phyloP scores from a whole-genome alignment of 2,329 filamentous ascomycete species.

The Penicillium rolfsii region DNA sequence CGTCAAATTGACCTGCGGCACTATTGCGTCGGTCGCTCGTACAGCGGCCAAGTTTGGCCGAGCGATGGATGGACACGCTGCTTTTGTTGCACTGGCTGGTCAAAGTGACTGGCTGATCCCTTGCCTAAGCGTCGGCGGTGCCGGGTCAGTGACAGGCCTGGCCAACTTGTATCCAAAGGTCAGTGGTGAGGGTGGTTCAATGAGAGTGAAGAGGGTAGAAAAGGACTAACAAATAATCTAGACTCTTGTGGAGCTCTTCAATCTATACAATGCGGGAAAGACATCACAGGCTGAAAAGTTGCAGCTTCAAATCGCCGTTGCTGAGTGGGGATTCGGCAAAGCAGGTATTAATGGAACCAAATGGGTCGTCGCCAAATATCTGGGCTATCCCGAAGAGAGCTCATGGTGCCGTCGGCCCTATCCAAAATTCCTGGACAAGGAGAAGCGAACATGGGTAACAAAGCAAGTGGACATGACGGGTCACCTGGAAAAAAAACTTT shows the following conservation, averaged over 20 bases:
- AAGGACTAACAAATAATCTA: conserved; percentile 8
- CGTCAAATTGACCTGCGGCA: conserved; percentile 45
- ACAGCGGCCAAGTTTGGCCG: conserved; percentile 42
- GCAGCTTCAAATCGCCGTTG: conserved; percentile 56
- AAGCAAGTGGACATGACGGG: conserved; percentile 15
- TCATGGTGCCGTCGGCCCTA: conserved; percentile 60
- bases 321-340: conserved; percentile 61
- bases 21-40: conserved; percentile 48
- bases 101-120: conserved; percentile 56
- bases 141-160: conserved; percentile 65
- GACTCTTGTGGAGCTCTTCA: conserved; percentile 54
- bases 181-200: neutral
- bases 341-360: conserved; percentile 65
- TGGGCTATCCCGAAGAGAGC: conserved; percentile 57
- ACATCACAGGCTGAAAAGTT: conserved; percentile 52
- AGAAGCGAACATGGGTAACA: conserved; percentile 52
- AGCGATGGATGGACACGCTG: conserved; percentile 18
- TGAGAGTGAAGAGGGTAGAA: neutral
- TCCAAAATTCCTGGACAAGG: conserved; percentile 52
- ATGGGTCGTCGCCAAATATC: conserved; percentile 60
- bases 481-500: conserved; percentile 4
- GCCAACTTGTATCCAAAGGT: conserved; percentile 64
- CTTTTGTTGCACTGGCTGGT: conserved; percentile 47
- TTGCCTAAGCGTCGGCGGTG: conserved; percentile 60
- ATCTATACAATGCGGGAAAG: conserved; percentile 55